phyloP scores from a whole-genome alignment of 495 filamentous ascomycete genomes.

The Penicillium coprophilum region DNA sequence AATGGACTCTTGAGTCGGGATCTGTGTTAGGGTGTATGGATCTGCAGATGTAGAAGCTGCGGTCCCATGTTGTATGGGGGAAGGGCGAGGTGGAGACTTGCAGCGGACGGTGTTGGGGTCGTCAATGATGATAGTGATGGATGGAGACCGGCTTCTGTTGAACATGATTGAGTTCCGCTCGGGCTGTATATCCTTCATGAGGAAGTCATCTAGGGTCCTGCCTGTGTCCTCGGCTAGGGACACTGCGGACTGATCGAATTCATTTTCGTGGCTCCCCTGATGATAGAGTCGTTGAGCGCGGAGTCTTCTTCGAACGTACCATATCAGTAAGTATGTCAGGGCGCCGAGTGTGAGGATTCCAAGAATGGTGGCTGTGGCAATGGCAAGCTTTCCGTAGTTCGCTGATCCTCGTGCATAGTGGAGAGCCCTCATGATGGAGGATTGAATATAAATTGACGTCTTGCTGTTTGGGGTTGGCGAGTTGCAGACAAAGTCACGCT shows the following conservation, averaged over 20 bases:
- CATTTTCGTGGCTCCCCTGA: conserved; percentile 5
- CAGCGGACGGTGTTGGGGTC: conserved; percentile 10
- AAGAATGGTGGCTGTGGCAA: conserved; percentile 24
- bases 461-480: neutral
- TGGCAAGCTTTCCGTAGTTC: conserved; percentile 24
- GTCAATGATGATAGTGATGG: conserved; percentile 24
- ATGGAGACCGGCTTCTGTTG: conserved; percentile 28
- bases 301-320: conserved; percentile 17
- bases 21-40: neutral
- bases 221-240: conserved; percentile 21
- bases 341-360: conserved; percentile 13
- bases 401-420: neutral
- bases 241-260: conserved; percentile 22
- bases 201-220: conserved; percentile 22
- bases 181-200: conserved; percentile 25
- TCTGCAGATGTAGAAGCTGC: conserved; percentile 4
- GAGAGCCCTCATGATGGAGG: conserved; percentile 2
- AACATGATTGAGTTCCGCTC: conserved; percentile 34
- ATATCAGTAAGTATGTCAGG: conserved; percentile 15
- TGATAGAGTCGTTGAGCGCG: conserved; percentile 14
- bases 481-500: neutral
- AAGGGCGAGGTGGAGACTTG: conserved; percentile 4
- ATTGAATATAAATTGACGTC: neutral
- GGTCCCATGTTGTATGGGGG: conserved; percentile 11
- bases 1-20: neutral